phyloP scores from a whole-genome alignment of 257 asterid genomes.

The Ligustrum vulgare region DNA sequence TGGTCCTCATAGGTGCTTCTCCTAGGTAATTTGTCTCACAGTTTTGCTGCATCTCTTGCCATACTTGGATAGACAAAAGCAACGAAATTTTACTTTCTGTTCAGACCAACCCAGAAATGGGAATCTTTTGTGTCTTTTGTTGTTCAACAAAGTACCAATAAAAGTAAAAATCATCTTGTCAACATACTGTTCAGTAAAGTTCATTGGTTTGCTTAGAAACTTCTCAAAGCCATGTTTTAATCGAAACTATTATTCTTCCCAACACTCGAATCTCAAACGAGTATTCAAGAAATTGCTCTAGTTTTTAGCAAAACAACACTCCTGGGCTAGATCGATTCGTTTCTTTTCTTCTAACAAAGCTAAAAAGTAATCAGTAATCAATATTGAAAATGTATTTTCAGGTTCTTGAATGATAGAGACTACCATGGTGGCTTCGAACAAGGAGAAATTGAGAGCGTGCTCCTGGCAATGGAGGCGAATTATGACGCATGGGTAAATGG shows the following conservation, averaged over 20 bases:
- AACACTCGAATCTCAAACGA: not conserved
- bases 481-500: constrained; percentile 94
- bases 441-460: constrained; percentile 65
- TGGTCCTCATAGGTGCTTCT: constrained; percentile 85
- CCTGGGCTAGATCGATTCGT: too few species aligned
- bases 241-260: too few species aligned
- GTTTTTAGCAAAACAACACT: too few species aligned
- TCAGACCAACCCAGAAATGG: constrained; percentile 16
- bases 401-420: constrained; percentile 69
- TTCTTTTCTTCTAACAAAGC: too few species aligned
- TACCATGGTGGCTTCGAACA: constrained; percentile 88
- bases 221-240: not conserved
- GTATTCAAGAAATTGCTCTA: not conserved
- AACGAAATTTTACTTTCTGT: not conserved
- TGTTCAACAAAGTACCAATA: constrained; percentile 8
- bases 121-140: constrained; percentile 18
- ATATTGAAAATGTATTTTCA: constrained; percentile 15
- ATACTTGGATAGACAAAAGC: not conserved
- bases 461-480: constrained; percentile 84
- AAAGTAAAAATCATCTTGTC: constrained; percentile 14
- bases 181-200: constrained; percentile 8
- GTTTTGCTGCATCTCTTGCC: not conserved
- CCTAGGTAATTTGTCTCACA: constrained; percentile 54
- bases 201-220: not conserved
- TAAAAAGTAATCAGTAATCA: not conserved